phyloP scores from a whole-genome alignment of 2,329 filamentous ascomycete genomes.

The Penicillium digitatum region DNA sequence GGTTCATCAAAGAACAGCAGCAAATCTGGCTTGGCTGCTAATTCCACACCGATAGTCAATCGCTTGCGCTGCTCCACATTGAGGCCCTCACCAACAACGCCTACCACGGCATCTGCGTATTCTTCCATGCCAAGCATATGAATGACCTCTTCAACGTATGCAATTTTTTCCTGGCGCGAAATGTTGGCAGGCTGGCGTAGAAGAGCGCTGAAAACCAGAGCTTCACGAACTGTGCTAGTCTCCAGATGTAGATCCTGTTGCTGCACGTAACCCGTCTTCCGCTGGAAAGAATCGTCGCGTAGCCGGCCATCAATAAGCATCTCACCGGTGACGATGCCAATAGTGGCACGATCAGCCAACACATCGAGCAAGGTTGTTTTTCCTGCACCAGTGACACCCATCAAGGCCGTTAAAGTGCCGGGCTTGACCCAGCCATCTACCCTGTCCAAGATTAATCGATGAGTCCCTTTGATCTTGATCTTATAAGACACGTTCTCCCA shows the following conservation, averaged over 20 bases:
- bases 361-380: conserved; percentile 89
- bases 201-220: conserved; percentile 77
- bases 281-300: conserved; percentile 78
- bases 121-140: conserved; percentile 84
- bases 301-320: conserved; percentile 74
- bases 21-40: conserved; percentile 84
- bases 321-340: conserved; percentile 82
- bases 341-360: conserved; percentile 77
- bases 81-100: conserved; percentile 76
- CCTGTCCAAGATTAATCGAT: conserved; percentile 73
- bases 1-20: conserved; percentile 92
- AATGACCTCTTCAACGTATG: conserved; percentile 87
- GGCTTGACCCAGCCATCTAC: conserved; percentile 94
- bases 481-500: conserved; percentile 83
- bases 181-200: conserved; percentile 76
- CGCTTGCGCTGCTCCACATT: conserved; percentile 67
- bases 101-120: conserved; percentile 88
- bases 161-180: conserved; percentile 71
- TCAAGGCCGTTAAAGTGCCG: conserved; percentile 80
- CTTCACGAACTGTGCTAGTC: conserved; percentile 83
- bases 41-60: conserved; percentile 88
- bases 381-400: conserved; percentile 85
- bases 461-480: conserved; percentile 72
- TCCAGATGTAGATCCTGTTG: conserved; percentile 86
- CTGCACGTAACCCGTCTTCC: conserved; percentile 87